Conservation (phyloP, 495 filamentous ascomycete species). For the Usnea hakonensis region DNA sequence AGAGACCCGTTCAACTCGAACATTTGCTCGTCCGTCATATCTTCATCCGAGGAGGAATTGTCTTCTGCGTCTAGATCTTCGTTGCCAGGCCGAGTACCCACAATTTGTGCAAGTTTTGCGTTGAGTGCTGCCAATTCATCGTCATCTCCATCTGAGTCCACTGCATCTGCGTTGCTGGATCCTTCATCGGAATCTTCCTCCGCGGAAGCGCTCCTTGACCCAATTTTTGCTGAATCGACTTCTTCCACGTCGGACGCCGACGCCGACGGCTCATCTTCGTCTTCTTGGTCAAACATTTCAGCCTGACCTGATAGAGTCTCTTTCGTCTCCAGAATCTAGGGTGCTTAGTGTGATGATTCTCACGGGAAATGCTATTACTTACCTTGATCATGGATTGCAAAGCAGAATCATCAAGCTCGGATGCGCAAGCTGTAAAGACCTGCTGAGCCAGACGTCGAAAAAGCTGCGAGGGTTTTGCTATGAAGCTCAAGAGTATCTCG, state of each 20-base stretch:
- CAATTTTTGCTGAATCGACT: conserved; percentile 35
- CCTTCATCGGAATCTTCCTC: conserved; percentile 38
- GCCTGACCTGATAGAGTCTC: conserved; percentile 78
- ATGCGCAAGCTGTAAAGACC: conserved; percentile 74
- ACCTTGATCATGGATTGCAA: conserved; percentile 58
- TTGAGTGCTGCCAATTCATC: conserved; percentile 59
- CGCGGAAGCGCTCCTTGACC: conserved; percentile 32
- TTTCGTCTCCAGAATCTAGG: conserved; percentile 61
- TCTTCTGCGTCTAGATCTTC: conserved; percentile 43
- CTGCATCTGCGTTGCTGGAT: conserved; percentile 23
- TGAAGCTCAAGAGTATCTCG: conserved; percentile 79
- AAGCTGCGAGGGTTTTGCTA: conserved; percentile 75
- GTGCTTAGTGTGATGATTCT: conserved; percentile 1
- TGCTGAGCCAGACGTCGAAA: conserved; percentile 80
- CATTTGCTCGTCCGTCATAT: conserved; percentile 96
- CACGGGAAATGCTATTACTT: conserved; percentile 15
- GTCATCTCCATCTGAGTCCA: conserved; percentile 39
- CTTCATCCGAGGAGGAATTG: conserved; percentile 47
- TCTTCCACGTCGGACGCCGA: conserved; percentile 34
- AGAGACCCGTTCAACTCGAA: conserved; percentile 77
- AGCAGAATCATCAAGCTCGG: conserved; percentile 59
- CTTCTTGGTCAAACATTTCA: conserved; percentile 70
- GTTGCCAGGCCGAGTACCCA: conserved; percentile 55
- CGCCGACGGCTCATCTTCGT: conserved; percentile 32
- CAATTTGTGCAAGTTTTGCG: conserved; percentile 66